phyloP scores from a whole-genome alignment of 495 filamentous ascomycete genomes.

The Bryoglossum gracile region DNA sequence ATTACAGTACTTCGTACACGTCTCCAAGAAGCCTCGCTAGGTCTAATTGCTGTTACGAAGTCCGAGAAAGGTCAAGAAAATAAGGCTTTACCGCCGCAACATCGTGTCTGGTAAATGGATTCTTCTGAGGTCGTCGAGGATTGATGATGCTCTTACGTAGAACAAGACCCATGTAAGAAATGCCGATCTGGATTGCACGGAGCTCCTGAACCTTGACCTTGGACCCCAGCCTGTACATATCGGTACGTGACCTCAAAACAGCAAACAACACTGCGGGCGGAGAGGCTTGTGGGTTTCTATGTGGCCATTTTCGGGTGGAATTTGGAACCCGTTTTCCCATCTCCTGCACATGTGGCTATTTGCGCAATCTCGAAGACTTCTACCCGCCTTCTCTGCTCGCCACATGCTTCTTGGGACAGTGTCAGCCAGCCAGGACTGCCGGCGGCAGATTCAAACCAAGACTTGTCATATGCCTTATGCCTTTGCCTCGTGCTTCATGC shows the following conservation, averaged over 20 bases:
- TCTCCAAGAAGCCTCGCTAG: too few species aligned
- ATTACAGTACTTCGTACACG: background rate
- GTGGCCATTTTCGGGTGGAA: background rate
- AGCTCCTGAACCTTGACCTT: slow-evolving; percentile 1
- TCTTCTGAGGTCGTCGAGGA: background rate
- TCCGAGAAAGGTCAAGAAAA: background rate
- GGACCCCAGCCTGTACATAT: slow-evolving; percentile 1
- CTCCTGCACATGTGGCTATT: slow-evolving; percentile 8
- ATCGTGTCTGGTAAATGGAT: background rate
- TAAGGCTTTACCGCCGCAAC: slow-evolving; percentile 7
- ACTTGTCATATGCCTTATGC: too few species aligned
- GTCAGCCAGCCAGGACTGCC: background rate
- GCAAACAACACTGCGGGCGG: slow-evolving; percentile 3
- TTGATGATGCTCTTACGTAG: background rate
- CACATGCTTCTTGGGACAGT: slow-evolving; percentile 9
- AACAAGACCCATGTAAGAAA: slow-evolving; percentile 7
- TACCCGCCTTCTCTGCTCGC: slow-evolving; percentile 12
- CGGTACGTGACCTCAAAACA: slow-evolving; percentile 7
- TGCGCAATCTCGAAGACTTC: slow-evolving; percentile 7
- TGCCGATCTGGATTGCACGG: slow-evolving; percentile 13
- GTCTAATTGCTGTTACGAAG: background rate
- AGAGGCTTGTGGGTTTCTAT: slow-evolving; percentile 1
- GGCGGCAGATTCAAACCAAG: background rate
- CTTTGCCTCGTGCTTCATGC: too few species aligned
- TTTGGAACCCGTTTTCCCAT: slow-evolving; percentile 6